Evolutionary conservation across 2,329 filamentous ascomycete genomes (phyloP).

Genomic region (Berkeleyomyces basicola): DNA sequence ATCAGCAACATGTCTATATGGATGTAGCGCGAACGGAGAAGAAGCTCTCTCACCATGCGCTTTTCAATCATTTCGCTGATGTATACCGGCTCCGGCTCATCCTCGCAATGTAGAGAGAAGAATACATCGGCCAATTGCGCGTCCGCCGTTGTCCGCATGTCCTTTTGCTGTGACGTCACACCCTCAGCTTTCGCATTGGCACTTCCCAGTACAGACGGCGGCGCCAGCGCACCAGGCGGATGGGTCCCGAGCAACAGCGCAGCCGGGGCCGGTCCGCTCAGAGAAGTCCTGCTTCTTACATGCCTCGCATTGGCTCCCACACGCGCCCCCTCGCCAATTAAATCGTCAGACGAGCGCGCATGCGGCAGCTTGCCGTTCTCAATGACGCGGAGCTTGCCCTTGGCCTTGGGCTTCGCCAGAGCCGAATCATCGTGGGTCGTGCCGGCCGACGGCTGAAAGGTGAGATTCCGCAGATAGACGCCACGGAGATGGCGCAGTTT

Average conservation of each 20-base stretch:
- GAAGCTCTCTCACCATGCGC: slow-evolving; percentile 39
- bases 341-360: slow-evolving; percentile 36
- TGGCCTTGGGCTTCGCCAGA: slow-evolving; percentile 37
- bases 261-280: background rate
- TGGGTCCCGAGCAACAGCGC: background rate
- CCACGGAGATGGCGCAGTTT: slow-evolving; percentile 76
- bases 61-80: slow-evolving; percentile 67
- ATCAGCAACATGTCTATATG: background rate
- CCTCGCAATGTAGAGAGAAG: slow-evolving; percentile 58
- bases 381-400: slow-evolving; percentile 24
- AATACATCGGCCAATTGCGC: slow-evolving; percentile 70
- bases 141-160: slow-evolving; percentile 56
- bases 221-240: background rate
- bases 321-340: slow-evolving; percentile 2
- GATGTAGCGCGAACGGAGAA: background rate
- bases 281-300: slow-evolving; percentile 46
- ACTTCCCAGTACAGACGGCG: slow-evolving; percentile 21
- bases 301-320: slow-evolving; percentile 23
- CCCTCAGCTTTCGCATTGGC: slow-evolving; percentile 25
- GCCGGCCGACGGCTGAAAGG: slow-evolving; percentile 39
- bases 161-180: slow-evolving; percentile 43
- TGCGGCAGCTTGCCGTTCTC: slow-evolving; percentile 34
- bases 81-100: slow-evolving; percentile 59
- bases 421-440: slow-evolving; percentile 62
- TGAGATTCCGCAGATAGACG: slow-evolving; percentile 73